phyloP scores from a whole-genome alignment of 352 stramenopile species.

The Phytophthora podocarpi region DNA sequence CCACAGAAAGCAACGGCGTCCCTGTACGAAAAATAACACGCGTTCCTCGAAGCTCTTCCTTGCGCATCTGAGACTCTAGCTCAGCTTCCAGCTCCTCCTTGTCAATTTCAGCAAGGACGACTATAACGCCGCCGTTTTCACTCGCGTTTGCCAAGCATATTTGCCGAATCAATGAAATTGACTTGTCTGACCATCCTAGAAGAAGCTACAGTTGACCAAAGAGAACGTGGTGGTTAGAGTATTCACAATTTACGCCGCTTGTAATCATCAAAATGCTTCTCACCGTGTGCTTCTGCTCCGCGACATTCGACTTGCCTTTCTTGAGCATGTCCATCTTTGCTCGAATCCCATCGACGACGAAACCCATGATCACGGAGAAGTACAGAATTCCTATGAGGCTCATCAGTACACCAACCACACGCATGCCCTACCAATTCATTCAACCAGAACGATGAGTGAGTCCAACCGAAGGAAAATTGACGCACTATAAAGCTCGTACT shows the following conservation, averaged over 20 bases:
- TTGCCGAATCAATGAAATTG: constrained; percentile 83
- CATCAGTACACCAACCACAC: constrained; percentile 62
- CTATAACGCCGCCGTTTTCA: constrained; percentile 80
- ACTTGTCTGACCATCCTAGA: constrained; percentile 89
- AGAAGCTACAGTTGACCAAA: no score
- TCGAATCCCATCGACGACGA: constrained; percentile 87
- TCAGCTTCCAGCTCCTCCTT: constrained; percentile 84
- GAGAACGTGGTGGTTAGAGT: no score
- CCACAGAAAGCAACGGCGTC: constrained; percentile 78
- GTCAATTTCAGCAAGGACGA: constrained; percentile 74
- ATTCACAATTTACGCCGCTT: no score
- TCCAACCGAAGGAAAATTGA: no score
- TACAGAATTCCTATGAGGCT: constrained; percentile 80
- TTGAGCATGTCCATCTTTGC: constrained; percentile 90
- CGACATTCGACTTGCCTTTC: constrained; percentile 84
- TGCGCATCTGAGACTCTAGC: constrained; percentile 60
- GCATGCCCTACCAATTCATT: constrained; percentile 61
- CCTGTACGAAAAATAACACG: constrained; percentile 84
- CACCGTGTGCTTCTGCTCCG: constrained; percentile 83
- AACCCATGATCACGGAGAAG: constrained; percentile 91
- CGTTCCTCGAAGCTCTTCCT: constrained; percentile 69
- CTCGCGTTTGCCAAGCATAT: constrained; percentile 89
- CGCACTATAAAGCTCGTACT: no score
- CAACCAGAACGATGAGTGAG: no score
- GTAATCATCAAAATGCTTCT: no score